Percentiles rank a stretch among this genome's conserved stretches.
These are phyloP conservation scores for Backusella morwellensis DNA, from an alignment of 192 early-diverging fungal species.

Conservation along the genomic window DNA sequence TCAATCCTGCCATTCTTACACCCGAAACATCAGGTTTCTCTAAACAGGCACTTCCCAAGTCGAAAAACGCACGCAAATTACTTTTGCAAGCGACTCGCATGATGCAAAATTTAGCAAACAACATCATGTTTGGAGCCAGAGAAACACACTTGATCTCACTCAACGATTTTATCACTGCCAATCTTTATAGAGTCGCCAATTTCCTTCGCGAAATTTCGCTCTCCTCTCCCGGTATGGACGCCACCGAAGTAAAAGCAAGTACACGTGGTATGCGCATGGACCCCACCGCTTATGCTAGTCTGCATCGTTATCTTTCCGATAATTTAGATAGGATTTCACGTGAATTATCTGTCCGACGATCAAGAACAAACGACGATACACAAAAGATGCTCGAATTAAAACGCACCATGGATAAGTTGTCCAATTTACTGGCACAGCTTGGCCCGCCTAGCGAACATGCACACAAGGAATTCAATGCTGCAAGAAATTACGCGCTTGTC, in stretches of 20 bases:
- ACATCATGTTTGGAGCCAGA: constrained; percentile 93
- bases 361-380: constrained; percentile 27
- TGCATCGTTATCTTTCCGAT: constrained; percentile 64
- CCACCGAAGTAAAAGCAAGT: neutral
- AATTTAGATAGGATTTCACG: constrained; percentile 66
- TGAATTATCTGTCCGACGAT: constrained; percentile 53
- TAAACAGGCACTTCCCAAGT: constrained; percentile 50
- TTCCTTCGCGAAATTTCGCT: constrained; percentile 79
- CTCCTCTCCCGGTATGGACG: constrained; percentile 13
- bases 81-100: constrained; percentile 90
- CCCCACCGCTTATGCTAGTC: constrained; percentile 6
- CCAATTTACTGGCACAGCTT: constrained; percentile 77
- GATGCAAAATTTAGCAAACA: constrained; percentile 95
- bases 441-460: constrained; percentile 70
- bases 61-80: constrained; percentile 73
- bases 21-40: constrained; percentile 80
- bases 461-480: constrained; percentile 24
- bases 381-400: constrained; percentile 23
- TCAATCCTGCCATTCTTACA: constrained; percentile 90
- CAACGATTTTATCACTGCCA: constrained; percentile 82
- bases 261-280: constrained; percentile 5
- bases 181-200: constrained; percentile 70
- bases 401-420: constrained; percentile 74
- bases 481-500: constrained; percentile 25
- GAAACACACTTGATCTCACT: constrained; percentile 89